These are phyloP conservation scores for Sordariomycetes sp. DNA, from an alignment of 2,329 filamentous ascomycete species.

Conservation along the genomic window DNA sequence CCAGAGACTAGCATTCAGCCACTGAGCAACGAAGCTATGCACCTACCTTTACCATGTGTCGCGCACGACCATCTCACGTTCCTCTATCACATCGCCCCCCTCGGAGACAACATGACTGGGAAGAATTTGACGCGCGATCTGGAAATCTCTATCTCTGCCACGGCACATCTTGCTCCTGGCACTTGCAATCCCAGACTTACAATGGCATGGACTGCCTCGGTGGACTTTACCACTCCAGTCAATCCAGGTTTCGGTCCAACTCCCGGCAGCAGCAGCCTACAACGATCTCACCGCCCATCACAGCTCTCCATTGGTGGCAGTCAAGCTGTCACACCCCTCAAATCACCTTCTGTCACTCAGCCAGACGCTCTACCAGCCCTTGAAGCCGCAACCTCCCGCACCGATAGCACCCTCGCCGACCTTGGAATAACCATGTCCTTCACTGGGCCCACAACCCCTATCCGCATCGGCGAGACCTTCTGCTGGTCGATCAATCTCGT, in stretches of 20 bases:
- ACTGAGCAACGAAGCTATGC: slow-evolving; percentile 39
- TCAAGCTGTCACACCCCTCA: slow-evolving; percentile 43
- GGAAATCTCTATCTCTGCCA: slow-evolving; percentile 51
- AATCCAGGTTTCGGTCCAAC: slow-evolving; percentile 53
- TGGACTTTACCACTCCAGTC: slow-evolving; percentile 60
- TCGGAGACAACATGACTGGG: slow-evolving; percentile 23
- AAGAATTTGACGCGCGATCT: slow-evolving; percentile 43
- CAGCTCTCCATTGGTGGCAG: slow-evolving; percentile 51
- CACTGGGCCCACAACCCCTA: slow-evolving; percentile 44
- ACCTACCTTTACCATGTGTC: slow-evolving; percentile 51
- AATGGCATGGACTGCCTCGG: slow-evolving; percentile 59
- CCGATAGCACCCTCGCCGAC: slow-evolving; percentile 41
- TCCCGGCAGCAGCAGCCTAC: slow-evolving; percentile 46
- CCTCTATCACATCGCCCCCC: slow-evolving; percentile 56
- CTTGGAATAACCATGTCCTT: slow-evolving; percentile 72
- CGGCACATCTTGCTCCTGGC: slow-evolving; percentile 43
- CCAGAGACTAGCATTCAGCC: slow-evolving; percentile 49
- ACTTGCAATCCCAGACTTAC: slow-evolving; percentile 50
- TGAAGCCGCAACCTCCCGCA: slow-evolving; percentile 39
- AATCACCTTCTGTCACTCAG: slow-evolving; percentile 45
- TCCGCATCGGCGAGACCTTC: slow-evolving; percentile 59
- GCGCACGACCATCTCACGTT: slow-evolving; percentile 70
- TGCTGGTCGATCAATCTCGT: slow-evolving; percentile 67
- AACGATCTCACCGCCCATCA: slow-evolving; percentile 51
- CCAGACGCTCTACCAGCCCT: slow-evolving; percentile 53